Conservation (phyloP, 345 rosid species). For the Eucalyptus pauciflora region DNA sequence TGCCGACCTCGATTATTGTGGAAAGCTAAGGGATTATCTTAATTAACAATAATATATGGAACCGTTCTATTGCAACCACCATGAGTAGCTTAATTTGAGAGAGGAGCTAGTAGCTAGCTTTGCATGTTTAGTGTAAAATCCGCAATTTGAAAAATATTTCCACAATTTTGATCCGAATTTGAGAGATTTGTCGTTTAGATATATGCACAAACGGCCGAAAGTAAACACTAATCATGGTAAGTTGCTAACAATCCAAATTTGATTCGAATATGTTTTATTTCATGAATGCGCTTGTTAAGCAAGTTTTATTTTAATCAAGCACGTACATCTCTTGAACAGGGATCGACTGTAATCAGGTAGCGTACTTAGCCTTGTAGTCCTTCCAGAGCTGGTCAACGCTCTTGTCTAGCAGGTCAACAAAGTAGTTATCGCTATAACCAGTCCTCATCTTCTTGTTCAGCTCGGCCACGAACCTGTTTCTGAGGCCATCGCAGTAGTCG, state of each 20-base stretch:
- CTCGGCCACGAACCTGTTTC: conserved; percentile 57
- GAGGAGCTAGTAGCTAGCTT: background rate
- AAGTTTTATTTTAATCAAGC: background rate
- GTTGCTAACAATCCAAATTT: background rate
- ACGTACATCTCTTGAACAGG: background rate
- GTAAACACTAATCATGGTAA: background rate
- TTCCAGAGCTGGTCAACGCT: conserved; percentile 51
- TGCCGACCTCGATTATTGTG: too few species aligned
- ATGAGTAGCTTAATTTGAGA: background rate
- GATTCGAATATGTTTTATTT: too few species aligned
- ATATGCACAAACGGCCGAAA: background rate
- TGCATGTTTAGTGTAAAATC: background rate
- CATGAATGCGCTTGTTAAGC: background rate
- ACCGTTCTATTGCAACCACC: too few species aligned
- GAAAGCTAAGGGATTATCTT: too few species aligned
- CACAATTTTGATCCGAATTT: too few species aligned
- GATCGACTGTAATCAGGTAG: background rate
- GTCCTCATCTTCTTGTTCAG: conserved; percentile 54
- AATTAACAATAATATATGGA: too few species aligned
- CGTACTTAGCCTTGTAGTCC: conserved; percentile 66
- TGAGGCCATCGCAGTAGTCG: conserved; percentile 44
- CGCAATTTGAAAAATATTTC: background rate
- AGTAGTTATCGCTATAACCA: conserved; percentile 29
- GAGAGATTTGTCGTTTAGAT: background rate
- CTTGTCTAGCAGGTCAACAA: conserved; percentile 47